phyloP scores from a whole-genome alignment of 1,284 basidiomycete genomes.

The Heterobasidion occidentale region DNA sequence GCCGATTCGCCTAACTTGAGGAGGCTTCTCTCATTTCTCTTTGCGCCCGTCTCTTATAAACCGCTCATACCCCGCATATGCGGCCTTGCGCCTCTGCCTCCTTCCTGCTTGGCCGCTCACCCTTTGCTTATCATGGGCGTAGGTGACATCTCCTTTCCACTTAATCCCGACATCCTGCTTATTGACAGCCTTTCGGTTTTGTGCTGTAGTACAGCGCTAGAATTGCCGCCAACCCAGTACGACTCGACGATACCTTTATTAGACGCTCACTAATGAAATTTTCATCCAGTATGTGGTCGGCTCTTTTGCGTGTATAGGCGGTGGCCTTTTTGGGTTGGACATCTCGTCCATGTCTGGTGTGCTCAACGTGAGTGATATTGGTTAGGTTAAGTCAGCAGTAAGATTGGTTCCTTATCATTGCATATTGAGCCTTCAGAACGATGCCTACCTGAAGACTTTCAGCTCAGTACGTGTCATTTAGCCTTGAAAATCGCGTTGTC shows the following conservation, averaged over 20 bases:
- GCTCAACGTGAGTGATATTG: conserved; percentile 39
- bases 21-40: too few species aligned
- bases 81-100: too few species aligned
- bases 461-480: conserved; percentile 26
- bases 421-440: conserved; percentile 33
- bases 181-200: not conserved
- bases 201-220: conserved; percentile 26
- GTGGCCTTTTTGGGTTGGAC: conserved; percentile 72
- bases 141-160: not conserved
- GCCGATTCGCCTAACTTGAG: too few species aligned
- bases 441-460: conserved; percentile 45
- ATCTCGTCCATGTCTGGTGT: conserved; percentile 82
- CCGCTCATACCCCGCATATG: too few species aligned
- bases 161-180: not conserved
- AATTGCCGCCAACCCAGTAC: conserved; percentile 30
- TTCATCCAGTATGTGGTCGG: conserved; percentile 49
- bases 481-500: not conserved
- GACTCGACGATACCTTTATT: not conserved
- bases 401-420: not conserved
- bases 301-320: conserved; percentile 75
- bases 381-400: not conserved
- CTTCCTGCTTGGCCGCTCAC: too few species aligned
- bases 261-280: not conserved
- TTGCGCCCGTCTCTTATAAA: too few species aligned
- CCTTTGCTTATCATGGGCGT: not conserved